Evolutionary conservation across 1,284 basidiomycete genomes (phyloP), one percentile per base, ranked within the genome.

Genomic region (Malassezia globosa): DNA sequence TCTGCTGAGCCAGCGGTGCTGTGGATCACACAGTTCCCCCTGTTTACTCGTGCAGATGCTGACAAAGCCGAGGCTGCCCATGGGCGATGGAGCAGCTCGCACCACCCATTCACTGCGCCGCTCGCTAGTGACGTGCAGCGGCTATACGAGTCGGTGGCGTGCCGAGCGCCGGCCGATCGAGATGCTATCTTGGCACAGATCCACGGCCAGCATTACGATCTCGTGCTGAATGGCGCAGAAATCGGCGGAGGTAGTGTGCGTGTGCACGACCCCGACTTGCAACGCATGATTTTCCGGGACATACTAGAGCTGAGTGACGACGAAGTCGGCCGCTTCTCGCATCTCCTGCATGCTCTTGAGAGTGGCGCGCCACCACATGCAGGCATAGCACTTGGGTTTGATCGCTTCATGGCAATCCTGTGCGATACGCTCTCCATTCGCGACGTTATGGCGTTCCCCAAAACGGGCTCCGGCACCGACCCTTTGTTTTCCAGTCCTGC

Each of bases 51-150:
- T 34, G 81, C 83, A 22, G 89, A 94, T 70, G 77, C 78, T 43
- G 89, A 94, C 75, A 94, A 94, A 75, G 81, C 83, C 27, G 80
- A 82, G 66, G 16, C 35, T 1, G 41, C 50, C 7, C 78, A 80
- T 46, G 88, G 87, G 13, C 78, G 88, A 58, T 92, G 86, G 84
- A 83, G 84, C 56, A 84, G 84, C 58, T 82, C 85, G 2, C 89
- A 95, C 66, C 89, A 95, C 72, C 89, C 89, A 1, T 95, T 95
- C 74, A 95, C 89, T 10, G 87, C 89, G 5, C 90, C 90, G n/a
- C 84, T 89, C 79, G 83, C 78, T 73, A 78, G 86, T 68, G 89
- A 95, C 72, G 76, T 92, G 23, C 76, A 79, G 37, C 78, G 79
- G 35, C 77, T 94, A 72, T 82, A 82, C 64, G 74, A 74, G 37